Base-by-base conservation (phyloP, 768 basidiomycete genomes). In the Lentinus tigrinus region DNA sequence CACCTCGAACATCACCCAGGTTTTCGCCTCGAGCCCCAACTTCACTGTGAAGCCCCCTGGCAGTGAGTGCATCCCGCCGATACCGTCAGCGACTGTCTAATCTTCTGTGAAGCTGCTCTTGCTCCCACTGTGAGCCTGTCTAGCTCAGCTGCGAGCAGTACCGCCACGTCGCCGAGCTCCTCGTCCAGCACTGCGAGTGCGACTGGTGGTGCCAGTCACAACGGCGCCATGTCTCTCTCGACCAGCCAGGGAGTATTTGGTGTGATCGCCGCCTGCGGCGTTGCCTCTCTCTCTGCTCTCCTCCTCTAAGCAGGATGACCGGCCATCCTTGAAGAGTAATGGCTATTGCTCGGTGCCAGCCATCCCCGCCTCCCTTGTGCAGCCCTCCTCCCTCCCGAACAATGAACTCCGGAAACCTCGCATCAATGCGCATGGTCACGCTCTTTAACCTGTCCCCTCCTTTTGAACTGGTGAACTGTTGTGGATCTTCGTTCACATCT, bases 31-130 rank as follows among this genome's bases (percentile, higher is more conserved):
- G 28, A 73, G 72, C 62, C 27, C 65, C 19, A 36, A 60, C 4
- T 78, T 78, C 63, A 63, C 67, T 31, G 73, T 78, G 19, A 71
- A 67, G 62, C 62, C 74, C n/a, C 46, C 67, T 10, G 76, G 76
- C 47, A 75, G 76, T 77, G 60, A 54, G 75, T 60, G 10, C 26
- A 28, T 38, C 1, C n/a, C n/a, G 9, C 10, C 17, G 6, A 3
- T 14, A 11, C 42, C 14, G 23, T 43, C 21, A 6, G 43, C 38
- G n/a, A 17, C 13, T 14, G 17, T 39, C 11, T 40, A 48, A 4
- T 43, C n/a, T 47, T 24, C 19, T 28, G 16, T n/a, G 4, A n/a
- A 24, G 48, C 52, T 63, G 57, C 23, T 46, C 14, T 36, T 64
- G 69, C 69, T 40, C 61, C 67, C 27, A 65, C 67, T 14, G 54